Base-by-base conservation (phyloP, 2,329 filamentous ascomycete species). In the Plenodomus tracheiphilus region DNA sequence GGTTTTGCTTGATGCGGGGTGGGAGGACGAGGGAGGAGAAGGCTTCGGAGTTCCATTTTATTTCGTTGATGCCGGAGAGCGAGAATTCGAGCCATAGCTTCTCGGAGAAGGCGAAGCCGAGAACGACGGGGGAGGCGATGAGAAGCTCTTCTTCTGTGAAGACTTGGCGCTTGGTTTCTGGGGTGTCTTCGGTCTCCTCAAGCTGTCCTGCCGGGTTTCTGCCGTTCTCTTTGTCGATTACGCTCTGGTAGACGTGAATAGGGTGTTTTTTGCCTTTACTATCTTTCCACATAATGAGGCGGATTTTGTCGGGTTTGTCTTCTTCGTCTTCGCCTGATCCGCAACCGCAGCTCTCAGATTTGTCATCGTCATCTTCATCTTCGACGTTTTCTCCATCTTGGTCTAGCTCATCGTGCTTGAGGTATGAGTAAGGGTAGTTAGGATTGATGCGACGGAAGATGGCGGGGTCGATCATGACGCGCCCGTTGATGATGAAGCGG, bases 51-150 rank as follows among this genome's bases (percentile, higher is more conserved):
- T 96, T 93, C 89, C 89, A 96, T 30, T 85, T 81, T 53, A 96
- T 93, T 3, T 95, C 88, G 38, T 83, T 82, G 53, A 96, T 81
- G 1, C 86, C 85, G 0, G 87, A 89, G 17, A 97, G 86, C 0
- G 85, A 86, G 62, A 96, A 91, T 68, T 96, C 90, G 0, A 96
- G 81, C 92, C 91, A 97, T 9, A 90, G 78, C 74, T 96, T 96
- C 72, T 96, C 90, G 1, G 84, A 85, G 69, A 96, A 95, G 1
- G 89, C 84, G 62, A 96, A 96, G 0, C 91, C 92, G 1, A 95
- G 81, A 0, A 96, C 89, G 0, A 95, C 85, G 0, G 91, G 88
- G 2, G 89, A 93, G 2, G 91, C 86, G 41, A 95, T 86, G 5
- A 96, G 77, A 19, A 94, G 86, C 59, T 96, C 89, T 53, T 95